Base-by-base conservation (phyloP, 129 eudicot genomes). In the Mikania micrantha region DNA sequence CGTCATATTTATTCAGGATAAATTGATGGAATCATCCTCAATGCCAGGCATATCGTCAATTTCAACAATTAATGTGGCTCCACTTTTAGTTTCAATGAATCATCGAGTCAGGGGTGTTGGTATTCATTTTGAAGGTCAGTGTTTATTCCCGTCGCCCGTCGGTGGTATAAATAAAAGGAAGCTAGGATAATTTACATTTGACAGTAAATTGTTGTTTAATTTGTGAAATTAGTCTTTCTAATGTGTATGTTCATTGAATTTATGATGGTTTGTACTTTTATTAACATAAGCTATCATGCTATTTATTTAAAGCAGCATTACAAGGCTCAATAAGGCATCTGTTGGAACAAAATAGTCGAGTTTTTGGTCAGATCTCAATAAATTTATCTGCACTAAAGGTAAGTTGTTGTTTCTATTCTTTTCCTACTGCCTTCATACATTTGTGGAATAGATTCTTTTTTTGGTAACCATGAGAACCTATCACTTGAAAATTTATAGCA, bases 381-480 rank as follows among this genome's bases (percentile, higher is more conserved):
- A 90, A 90, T 79, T 74, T 90, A 29, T 68, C 81, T 29, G 54
- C 79, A 44, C 80, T 87, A 44, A 85, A 85, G 95, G 97, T 81
- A 62, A 66, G 68, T 54, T 42, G 21, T 45, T 72, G 47, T 28
- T 60, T 27, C 38, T 52, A 15, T 9, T 21, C 29, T 56, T 66
- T 66, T 45, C 20, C 10, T 31, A 47, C 1, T 5, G 34, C 34
- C 35, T 54, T 54, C 61, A 15, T 58, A 44, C 15, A 28, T 25
- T 45, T 6, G 15, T 57, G 21, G n/a, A 25, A 54, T 50, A 20
- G 58, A 4, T 28, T 28, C 32, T 28, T 28, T 28, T 28, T 28
- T 28, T 28, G 32, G 32, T 28, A 28, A 28, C 4, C 32, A 4
- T 4, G 32, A 28, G 32, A 28, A 28, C 32, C 32, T 4, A 4